Conservation (phyloP, 2,329 filamentous ascomycete genomes). For the Sporothrix curviconia region DNA sequence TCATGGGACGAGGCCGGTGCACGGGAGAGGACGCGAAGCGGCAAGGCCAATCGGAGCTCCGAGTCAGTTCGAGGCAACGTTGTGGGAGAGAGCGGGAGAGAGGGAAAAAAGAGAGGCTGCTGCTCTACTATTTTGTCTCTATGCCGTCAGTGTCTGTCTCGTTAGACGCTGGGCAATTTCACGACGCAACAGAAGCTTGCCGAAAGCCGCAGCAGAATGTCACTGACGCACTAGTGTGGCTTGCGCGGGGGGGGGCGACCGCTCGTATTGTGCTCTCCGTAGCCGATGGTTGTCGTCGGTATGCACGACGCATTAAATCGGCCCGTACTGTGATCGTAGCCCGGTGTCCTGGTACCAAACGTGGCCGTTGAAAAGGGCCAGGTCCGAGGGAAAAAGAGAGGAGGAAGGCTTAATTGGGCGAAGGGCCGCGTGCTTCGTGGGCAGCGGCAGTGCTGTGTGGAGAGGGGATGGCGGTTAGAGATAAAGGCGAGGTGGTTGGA, state of each 20-base stretch:
- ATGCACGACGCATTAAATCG: no score
- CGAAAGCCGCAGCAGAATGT: not conserved
- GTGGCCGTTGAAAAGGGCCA: not conserved
- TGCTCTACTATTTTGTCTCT: not conserved
- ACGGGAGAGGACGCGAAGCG: no score
- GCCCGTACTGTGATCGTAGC: no score
- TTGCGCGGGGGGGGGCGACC: not conserved
- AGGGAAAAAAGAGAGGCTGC: not conserved
- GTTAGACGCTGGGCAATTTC: constrained; percentile 1
- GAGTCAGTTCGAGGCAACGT: no score
- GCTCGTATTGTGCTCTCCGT: not conserved
- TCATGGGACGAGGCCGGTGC: no score
- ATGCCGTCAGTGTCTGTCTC: not conserved
- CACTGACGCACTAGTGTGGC: not conserved
- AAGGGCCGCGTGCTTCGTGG: constrained; percentile 2
- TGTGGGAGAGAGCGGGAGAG: no score
- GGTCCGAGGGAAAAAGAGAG: not conserved
- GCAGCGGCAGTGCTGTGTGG: not conserved
- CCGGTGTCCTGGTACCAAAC: no score
- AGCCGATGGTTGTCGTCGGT: not conserved
- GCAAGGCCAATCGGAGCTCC: no score
- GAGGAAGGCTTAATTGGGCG: not conserved
- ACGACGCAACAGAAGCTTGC: not conserved
- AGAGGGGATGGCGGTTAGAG: not conserved
- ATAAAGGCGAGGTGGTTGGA: no score